Conservation (phyloP, 2,329 filamentous ascomycete species). For the Cordyceps farinosa region DNA sequence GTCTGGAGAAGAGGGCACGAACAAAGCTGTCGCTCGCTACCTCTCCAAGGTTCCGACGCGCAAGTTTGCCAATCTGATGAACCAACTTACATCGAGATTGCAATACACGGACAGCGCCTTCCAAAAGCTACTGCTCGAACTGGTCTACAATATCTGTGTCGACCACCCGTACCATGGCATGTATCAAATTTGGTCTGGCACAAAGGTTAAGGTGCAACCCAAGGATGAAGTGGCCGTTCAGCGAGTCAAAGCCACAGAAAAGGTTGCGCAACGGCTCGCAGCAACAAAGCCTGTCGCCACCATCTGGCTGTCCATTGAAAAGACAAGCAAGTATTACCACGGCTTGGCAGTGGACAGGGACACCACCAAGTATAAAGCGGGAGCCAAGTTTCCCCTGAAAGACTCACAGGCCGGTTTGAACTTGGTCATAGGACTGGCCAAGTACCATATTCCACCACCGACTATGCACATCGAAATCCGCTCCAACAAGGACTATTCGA, state of each 20-base stretch:
- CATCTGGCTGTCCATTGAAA: constrained; percentile 70
- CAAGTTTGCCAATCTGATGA: constrained; percentile 92
- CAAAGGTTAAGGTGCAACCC: constrained; percentile 62
- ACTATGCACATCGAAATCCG: constrained; percentile 82
- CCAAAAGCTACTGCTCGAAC: constrained; percentile 66
- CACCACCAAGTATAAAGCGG: constrained; percentile 62
- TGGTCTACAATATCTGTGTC: constrained; percentile 79
- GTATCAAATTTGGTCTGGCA: constrained; percentile 90
- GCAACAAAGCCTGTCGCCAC: constrained; percentile 46
- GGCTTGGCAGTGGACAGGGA: constrained; percentile 63
- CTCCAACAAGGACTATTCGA: constrained; percentile 68
- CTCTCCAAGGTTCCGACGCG: constrained; percentile 75
- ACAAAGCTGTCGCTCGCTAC: constrained; percentile 68
- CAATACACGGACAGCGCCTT: constrained; percentile 69
- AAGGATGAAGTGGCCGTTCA: constrained; percentile 73
- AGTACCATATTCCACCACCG: constrained; percentile 74
- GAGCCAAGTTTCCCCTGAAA: constrained; percentile 60
- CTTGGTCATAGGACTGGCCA: constrained; percentile 60
- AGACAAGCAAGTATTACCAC: constrained; percentile 66
- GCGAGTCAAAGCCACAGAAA: constrained; percentile 68
- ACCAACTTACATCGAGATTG: constrained; percentile 91
- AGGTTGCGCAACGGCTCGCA: constrained; percentile 60
- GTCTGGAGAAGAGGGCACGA: constrained; percentile 71
- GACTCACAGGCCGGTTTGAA: constrained; percentile 60
- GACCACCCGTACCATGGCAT: constrained; percentile 97